Evolutionary conservation across 352 stramenopile species (phyloP).

Genomic region (Globisporangium sylvaticum): DNA sequence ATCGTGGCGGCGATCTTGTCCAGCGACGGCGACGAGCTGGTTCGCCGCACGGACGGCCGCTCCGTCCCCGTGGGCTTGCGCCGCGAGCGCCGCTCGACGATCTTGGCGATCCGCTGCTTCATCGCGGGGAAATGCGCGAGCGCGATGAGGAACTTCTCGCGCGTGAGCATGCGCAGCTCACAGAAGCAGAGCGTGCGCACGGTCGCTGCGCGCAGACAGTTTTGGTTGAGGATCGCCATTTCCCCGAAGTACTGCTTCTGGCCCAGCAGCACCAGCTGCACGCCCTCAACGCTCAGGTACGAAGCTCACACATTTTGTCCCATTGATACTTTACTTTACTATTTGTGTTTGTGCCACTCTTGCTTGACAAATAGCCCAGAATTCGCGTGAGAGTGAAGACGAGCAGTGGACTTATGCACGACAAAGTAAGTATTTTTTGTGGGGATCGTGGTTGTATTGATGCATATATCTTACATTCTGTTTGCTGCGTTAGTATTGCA

Average conservation of each 20-base stretch:
- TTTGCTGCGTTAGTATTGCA: too few relatives aligned
- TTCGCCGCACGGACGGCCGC: neutral
- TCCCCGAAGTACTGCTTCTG: constrained; percentile 81
- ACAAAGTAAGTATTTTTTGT: too few relatives aligned
- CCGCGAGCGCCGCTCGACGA: constrained; percentile 62
- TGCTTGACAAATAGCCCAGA: too few relatives aligned
- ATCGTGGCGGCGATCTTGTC: constrained; percentile 53
- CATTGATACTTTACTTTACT: too few relatives aligned
- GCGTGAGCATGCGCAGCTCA: constrained; percentile 61
- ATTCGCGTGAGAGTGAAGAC: too few relatives aligned
- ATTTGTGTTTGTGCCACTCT: too few relatives aligned
- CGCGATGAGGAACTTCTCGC: constrained; percentile 55
- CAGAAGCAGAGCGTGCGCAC: constrained; percentile 75
- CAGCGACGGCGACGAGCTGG: constrained; percentile 36
- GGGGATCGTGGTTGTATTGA: too few relatives aligned
- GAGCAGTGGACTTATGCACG: too few relatives aligned
- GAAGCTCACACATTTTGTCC: too few relatives aligned
- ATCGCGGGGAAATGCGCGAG: constrained; percentile 45
- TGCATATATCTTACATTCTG: too few relatives aligned
- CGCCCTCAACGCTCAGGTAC: constrained; percentile 15
- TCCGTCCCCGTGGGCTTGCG: constrained; percentile 25
- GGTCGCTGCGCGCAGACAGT: constrained; percentile 53
- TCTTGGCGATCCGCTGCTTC: constrained; percentile 71
- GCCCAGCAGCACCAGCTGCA: constrained; percentile 51
- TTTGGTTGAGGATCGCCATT: constrained; percentile 65